Percentiles rank a stretch among this genome's conserved stretches.
Conservation (phyloP, 495 filamentous ascomycete species). For the Paragyromitra xinjiangensis region DNA sequence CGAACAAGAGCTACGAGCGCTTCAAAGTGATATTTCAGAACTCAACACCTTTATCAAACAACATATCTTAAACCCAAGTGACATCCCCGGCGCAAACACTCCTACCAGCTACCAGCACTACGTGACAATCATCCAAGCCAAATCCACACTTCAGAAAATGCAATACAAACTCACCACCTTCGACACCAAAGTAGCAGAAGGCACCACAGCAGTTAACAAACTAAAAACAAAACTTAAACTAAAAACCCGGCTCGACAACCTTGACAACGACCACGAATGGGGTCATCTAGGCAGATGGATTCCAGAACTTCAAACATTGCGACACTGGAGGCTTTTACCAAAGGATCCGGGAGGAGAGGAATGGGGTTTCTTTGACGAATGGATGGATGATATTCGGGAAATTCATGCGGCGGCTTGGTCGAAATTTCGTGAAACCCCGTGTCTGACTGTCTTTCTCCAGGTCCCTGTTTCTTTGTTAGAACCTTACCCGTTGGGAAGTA, state of each 20-base stretch:
- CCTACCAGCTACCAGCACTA: background rate
- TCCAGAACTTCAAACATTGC: background rate
- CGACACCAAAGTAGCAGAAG: background rate
- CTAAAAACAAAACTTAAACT: background rate
- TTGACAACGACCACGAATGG: background rate
- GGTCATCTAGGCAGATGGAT: background rate
- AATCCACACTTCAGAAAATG: background rate
- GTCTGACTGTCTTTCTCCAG: background rate
- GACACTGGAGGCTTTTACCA: background rate
- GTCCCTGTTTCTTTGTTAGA: background rate
- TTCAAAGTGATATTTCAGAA: background rate
- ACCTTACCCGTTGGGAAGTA: background rate
- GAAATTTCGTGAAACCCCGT: background rate
- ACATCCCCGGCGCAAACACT: background rate
- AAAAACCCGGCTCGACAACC: background rate
- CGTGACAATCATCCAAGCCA: background rate
- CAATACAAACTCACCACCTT: background rate
- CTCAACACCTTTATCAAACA: background rate
- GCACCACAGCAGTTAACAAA: background rate
- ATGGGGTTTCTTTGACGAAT: constrained; percentile 26
- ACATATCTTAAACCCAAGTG: background rate
- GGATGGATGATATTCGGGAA: constrained; percentile 14
- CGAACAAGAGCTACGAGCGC: background rate
- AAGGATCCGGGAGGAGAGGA: background rate
- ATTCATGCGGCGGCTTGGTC: background rate